These are phyloP conservation scores for Phytopythium vexans DNA, from an alignment of 352 stramenopile genomes.

Conservation along the genomic window DNA sequence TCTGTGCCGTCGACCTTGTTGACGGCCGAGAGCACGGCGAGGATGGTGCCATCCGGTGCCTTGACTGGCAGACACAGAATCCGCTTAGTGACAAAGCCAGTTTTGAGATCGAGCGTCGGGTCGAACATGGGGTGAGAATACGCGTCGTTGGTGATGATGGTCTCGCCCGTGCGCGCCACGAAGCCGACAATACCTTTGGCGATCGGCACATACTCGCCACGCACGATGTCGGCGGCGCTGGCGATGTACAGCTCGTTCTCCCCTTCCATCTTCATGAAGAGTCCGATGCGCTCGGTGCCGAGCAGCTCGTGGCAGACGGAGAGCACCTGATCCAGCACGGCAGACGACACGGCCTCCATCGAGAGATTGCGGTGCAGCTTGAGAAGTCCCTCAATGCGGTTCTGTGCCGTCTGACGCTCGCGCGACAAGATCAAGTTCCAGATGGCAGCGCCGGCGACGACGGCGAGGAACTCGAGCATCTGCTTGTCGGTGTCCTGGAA, in stretches of 20 bases:
- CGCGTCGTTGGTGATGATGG: constrained; percentile 66
- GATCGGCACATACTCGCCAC: constrained; percentile 68
- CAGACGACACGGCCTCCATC: constrained; percentile 55
- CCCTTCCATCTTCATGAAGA: constrained; percentile 70
- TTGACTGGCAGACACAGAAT: constrained; percentile 65
- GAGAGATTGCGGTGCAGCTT: constrained; percentile 74
- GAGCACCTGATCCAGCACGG: constrained; percentile 60
- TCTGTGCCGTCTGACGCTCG: constrained; percentile 60
- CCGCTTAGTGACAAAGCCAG: constrained; percentile 52
- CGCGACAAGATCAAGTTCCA: constrained; percentile 67
- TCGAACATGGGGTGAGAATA: constrained; percentile 64
- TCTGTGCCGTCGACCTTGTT: constrained; percentile 76
- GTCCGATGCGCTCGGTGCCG: constrained; percentile 54
- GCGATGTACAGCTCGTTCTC: constrained; percentile 71
- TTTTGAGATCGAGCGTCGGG: constrained; percentile 63
- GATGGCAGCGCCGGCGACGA: constrained; percentile 58
- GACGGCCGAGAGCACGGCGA: constrained; percentile 62
- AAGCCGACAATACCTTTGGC: constrained; percentile 65
- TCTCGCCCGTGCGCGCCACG: constrained; percentile 61
- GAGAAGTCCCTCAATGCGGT: constrained; percentile 63
- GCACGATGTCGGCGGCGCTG: constrained; percentile 49
- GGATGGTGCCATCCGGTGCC: constrained; percentile 47
- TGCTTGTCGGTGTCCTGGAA: constrained; percentile 44
- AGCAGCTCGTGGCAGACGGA: constrained; percentile 72
- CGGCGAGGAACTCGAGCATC: constrained; percentile 52